Percentiles rank a stretch among this genome's conserved stretches.
Evolutionary conservation across 371 early-diverging fungal genomes (phyloP).

Genomic region (Mortierella sp.): DNA sequence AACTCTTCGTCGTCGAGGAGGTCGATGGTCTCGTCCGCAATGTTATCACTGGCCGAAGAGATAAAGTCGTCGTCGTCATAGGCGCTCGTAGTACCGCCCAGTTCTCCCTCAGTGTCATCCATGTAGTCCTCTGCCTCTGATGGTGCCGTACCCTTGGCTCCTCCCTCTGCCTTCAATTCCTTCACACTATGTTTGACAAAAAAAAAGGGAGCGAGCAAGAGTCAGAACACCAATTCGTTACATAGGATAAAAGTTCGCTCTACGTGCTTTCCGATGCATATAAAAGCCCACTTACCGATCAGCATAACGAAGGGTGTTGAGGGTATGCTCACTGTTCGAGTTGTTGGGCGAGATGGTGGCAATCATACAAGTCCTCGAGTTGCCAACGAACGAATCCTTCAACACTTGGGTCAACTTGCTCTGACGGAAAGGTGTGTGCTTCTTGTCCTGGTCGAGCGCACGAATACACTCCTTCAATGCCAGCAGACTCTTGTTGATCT

Average conservation of each 20-base stretch:
- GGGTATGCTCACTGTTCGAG: constrained; percentile 95
- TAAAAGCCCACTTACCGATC: constrained; percentile 74
- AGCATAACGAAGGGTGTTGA: constrained; percentile 99
- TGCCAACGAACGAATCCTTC: constrained; percentile 98
- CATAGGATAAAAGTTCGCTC: not conserved
- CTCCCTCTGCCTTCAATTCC: constrained; percentile 82
- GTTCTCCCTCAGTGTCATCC: constrained; percentile 46
- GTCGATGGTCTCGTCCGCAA: constrained; percentile 41
- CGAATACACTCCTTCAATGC: constrained; percentile 98
- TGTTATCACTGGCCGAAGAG: constrained; percentile 37
- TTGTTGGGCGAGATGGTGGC: constrained; percentile 96
- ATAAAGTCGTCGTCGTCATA: constrained; percentile 57
- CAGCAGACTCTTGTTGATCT: constrained; percentile 98
- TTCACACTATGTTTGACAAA: constrained; percentile 75
- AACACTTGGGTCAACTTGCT: constrained; percentile 98
- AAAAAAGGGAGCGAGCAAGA: not conserved
- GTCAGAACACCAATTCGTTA: not conserved
- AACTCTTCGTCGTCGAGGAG: constrained; percentile 63
- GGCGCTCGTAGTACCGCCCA: constrained; percentile 56
- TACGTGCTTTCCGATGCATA: not conserved
- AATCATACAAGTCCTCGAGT: constrained; percentile 97
- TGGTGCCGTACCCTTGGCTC: constrained; percentile 18
- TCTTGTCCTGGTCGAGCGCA: constrained; percentile 93
- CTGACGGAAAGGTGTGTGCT: constrained; percentile 97
- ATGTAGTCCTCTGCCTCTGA: constrained; percentile 52